Base-by-base conservation (phyloP, 495 filamentous ascomycete species). In the Trichocladium antarcticum region DNA sequence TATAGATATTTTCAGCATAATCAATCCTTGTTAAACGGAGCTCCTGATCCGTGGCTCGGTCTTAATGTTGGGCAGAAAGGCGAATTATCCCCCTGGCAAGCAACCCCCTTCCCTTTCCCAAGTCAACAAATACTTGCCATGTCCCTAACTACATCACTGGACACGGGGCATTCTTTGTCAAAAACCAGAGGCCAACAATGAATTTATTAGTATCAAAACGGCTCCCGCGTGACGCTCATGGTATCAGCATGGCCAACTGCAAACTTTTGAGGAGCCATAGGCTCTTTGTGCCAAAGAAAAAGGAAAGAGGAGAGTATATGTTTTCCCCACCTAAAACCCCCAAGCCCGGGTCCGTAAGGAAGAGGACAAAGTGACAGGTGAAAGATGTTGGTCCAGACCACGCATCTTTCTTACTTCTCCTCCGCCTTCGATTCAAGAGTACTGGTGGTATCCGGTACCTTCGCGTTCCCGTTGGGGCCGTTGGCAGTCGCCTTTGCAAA, bases 341-440 rank as follows among this genome's bases (percentile, higher is more conserved):
- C 12, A 5, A 32, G 31, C 31, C 31, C 7, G 3, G 11, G 12
- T 32, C 12, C 31, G n/a, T n/a, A n/a, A 29, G 27, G 27, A 32
- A 32, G 7, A 32, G 10, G 31, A 32, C 11, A 32, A 32, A 6
- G 8, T 10, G 5, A 11, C 11, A 3, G 31, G 31, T 32, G 11
- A 10, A 11, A 6, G 7, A 5, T 10, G 27, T 29, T 32, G 5
- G 31, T 6, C 9, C 12, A 10, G 31, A 32, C 3, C 12, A 32
- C 11, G 32, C 17, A 11, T 40, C 47, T 45, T 50, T 50, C 47
- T 65, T 51, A 70, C 57, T 64, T 55, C 42, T 61, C 66, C 45
- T 67, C 72, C 34, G 67, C 72, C 60, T 72, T 71, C 22, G 62
- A 63, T 54, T 77, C 72, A 36, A 76, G 62, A 22, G 56, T 53